Conservation (phyloP, 2,329 filamentous ascomycete genomes). For the Zymoseptoria ardabiliae region DNA sequence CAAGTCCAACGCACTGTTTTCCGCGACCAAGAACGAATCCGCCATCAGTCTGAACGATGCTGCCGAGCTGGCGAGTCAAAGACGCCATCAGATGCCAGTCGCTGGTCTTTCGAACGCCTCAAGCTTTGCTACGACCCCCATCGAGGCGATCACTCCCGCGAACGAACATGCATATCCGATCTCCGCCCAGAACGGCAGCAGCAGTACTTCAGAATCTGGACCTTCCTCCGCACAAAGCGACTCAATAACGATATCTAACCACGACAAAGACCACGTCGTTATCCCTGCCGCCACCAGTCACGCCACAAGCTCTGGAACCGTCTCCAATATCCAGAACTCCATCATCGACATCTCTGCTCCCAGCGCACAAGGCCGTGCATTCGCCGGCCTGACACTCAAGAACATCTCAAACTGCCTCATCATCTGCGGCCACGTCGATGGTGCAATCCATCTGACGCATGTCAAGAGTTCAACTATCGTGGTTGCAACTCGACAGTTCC, state of each 20-base stretch:
- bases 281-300: slow-evolving; percentile 63
- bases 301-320: slow-evolving; percentile 64
- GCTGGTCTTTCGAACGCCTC: slow-evolving; percentile 34
- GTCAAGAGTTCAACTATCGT: slow-evolving; percentile 68
- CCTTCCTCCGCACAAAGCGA: slow-evolving; percentile 51
- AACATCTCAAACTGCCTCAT: slow-evolving; percentile 64
- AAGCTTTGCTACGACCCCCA: slow-evolving; percentile 35
- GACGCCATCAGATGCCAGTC: slow-evolving; percentile 36
- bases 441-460: slow-evolving; percentile 75
- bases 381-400: slow-evolving; percentile 64
- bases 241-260: slow-evolving; percentile 55
- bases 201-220: slow-evolving; percentile 35
- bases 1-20: slow-evolving; percentile 41
- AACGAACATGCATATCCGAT: slow-evolving; percentile 31
- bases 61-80: slow-evolving; percentile 45
- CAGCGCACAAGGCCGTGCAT: slow-evolving; percentile 41
- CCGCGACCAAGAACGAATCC: slow-evolving; percentile 29
- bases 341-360: slow-evolving; percentile 75
- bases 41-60: slow-evolving; percentile 51
- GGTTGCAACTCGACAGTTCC: slow-evolving; percentile 75
- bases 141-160: slow-evolving; percentile 16
- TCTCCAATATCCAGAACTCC: slow-evolving; percentile 62
- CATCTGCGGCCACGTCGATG: slow-evolving; percentile 68
- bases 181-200: slow-evolving; percentile 40
- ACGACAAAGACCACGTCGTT: slow-evolving; percentile 65